Evolutionary conservation across 441 rosid genomes (phyloP).

Genomic region (Pelargonium fulgidum): DNA sequence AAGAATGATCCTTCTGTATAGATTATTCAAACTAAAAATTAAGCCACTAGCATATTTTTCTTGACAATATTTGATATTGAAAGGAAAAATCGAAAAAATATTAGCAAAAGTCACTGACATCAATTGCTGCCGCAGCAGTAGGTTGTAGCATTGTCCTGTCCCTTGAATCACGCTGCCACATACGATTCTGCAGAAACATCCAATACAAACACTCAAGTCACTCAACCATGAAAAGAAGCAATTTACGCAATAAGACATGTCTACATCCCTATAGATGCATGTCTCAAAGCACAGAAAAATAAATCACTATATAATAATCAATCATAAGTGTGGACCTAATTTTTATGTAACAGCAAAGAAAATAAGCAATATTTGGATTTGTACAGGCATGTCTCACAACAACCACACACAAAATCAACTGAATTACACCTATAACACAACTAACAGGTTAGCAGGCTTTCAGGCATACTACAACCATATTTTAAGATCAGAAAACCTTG

Average conservation of each 20-base stretch:
- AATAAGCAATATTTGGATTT: neutral
- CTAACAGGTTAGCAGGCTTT: too few relatives aligned
- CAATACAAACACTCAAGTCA: conserved; percentile 15
- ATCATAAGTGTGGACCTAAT: neutral
- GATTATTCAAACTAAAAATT: neutral
- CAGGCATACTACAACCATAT: neutral
- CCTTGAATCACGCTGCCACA: conserved; percentile 80
- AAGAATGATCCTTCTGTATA: conserved; percentile 13
- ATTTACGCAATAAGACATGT: neutral
- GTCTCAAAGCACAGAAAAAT: conserved; percentile 5
- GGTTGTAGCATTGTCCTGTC: conserved; percentile 75
- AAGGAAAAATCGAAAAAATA: conserved; percentile 14
- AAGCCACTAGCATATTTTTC: conserved; percentile 1
- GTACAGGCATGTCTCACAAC: neutral
- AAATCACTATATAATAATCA: neutral
- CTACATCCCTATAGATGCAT: conserved; percentile 12
- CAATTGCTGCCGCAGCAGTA: conserved; percentile 90
- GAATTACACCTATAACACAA: neutral
- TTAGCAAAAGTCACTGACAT: conserved; percentile 40
- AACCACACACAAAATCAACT: neutral
- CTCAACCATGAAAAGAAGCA: conserved; percentile 15
- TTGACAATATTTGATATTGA: conserved; percentile 6
- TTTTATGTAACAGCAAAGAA: neutral
- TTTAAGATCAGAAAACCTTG: conserved; percentile 4
- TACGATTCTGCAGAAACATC: conserved; percentile 50